Percentiles rank a stretch among this genome's conserved stretches.
Conservation (phyloP, 306 rosid species). For the Corylus avellana region DNA sequence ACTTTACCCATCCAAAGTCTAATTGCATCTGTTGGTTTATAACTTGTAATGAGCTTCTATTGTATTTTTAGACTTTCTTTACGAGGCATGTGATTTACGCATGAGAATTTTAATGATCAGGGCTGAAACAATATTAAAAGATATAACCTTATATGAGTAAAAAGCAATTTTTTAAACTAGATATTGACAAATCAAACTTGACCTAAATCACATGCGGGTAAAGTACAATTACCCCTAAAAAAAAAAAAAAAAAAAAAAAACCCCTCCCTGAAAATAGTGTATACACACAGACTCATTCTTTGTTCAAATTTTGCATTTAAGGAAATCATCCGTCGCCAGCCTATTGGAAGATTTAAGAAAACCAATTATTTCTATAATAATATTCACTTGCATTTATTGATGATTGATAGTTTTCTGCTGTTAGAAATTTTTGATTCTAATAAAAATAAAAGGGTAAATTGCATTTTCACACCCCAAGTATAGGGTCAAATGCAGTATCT, state of each 20-base stretch:
- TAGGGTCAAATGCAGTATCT: no score
- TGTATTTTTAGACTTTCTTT: background rate
- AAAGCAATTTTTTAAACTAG: no score
- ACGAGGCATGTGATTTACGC: background rate
- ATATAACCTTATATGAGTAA: no score
- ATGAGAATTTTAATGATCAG: background rate
- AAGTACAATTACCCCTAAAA: background rate
- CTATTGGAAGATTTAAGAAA: background rate
- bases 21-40: no score
- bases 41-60: no score
- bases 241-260: background rate
- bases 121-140: background rate
- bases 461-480: no score
- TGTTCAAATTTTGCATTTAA: background rate
- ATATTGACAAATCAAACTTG: no score
- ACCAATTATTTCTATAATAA: background rate
- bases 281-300: background rate
- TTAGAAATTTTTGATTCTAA: background rate
- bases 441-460: background rate
- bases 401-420: background rate
- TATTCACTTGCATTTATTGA: no score
- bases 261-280: background rate
- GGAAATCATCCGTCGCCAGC: background rate
- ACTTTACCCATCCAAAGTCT: background rate
- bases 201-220: no score